Base-by-base conservation (phyloP, 202 grass and related monocot genomes). In the Thinopyrum obtusiflorum region DNA sequence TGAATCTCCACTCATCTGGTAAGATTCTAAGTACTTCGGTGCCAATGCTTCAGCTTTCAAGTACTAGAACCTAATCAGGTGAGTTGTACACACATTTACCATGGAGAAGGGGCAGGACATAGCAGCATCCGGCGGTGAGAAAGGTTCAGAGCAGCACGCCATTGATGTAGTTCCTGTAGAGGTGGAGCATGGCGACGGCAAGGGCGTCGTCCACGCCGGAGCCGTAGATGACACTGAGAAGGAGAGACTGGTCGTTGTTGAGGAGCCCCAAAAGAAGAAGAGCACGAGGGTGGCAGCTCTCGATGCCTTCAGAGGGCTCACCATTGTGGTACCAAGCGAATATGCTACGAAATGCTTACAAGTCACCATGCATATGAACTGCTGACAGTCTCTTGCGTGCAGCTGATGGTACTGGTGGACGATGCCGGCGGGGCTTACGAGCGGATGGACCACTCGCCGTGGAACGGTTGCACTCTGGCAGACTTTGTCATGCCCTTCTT, bases 401-500 rank as follows among this genome's bases (percentile, higher is more conserved):
- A 94, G 92, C 28, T 94, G 4, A 94, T 94, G 92, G 89, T 92
- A 47, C 49, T 92, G 28, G 92, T 94, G 11, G 92, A 94, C 3
- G 92, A 91, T 40, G 92, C 82, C 2, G 89, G 92, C 3, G 89
- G 78, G 9, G 87, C 87, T 6, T 94, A 89, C 2, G 82, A 91
- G 82, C 25, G 87, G 42, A 94, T 94, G 23, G 92, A 94, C 73
- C 92, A 94, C 66, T 89, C 87, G 4, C 89, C 92, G 0, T 94
- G 92, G 92, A 87, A 94, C 3, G 92, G 92, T 4, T 91, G 89
- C 68, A 91, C 89, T 1, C 35, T 94, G 60, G 92, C 92, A 12
- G 92, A 94, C 73, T 91, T 91, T 20, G 92, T 94, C 79, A 86
- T 94, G 92, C 89, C 89, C 0, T 94, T 94, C 85, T 94, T 94